phyloP scores from a whole-genome alignment of 2,329 filamentous ascomycete genomes.

The Onygenales sp. region DNA sequence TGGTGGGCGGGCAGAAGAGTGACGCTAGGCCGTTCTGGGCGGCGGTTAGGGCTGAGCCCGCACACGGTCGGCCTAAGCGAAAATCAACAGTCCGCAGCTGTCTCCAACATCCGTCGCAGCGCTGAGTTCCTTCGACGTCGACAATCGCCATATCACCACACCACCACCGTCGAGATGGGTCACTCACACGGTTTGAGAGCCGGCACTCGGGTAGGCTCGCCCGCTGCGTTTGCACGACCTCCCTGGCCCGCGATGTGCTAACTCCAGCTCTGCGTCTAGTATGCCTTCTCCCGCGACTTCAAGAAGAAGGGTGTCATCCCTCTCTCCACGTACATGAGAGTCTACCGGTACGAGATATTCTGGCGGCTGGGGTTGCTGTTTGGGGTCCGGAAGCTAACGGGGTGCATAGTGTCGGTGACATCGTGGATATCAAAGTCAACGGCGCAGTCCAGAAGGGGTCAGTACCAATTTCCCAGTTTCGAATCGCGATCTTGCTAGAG shows the following conservation, averaged over 20 bases:
- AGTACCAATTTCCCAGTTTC: slow-evolving; percentile 32
- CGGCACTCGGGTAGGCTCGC: slow-evolving; percentile 65
- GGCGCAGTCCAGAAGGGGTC: slow-evolving; percentile 97
- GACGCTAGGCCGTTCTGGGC: slow-evolving; percentile 2
- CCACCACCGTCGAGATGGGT: slow-evolving; percentile 62
- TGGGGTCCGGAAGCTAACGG: slow-evolving; percentile 36
- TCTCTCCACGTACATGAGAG: slow-evolving; percentile 86
- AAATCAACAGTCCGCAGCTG: slow-evolving; percentile 14
- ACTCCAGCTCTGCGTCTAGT: slow-evolving; percentile 35
- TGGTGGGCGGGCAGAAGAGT: not conserved
- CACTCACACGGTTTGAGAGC: slow-evolving; percentile 79
- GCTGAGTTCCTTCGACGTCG: slow-evolving; percentile 22
- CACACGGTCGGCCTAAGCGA: slow-evolving; percentile 12
- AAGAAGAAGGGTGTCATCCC: slow-evolving; percentile 91
- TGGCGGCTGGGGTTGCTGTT: slow-evolving; percentile 10
- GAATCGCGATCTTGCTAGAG: not conserved
- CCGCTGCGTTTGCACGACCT: too few species aligned
- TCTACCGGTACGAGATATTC: slow-evolving; percentile 62
- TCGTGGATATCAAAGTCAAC: slow-evolving; percentile 98
- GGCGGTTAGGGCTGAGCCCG: slow-evolving; percentile 12
- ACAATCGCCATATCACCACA: slow-evolving; percentile 31
- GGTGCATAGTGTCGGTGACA: slow-evolving; percentile 73
- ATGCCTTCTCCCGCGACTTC: slow-evolving; percentile 91
- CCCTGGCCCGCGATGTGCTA: too few species aligned
- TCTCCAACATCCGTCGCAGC: not conserved